A percentile compares a stretch with the other conserved stretches of the same genome.
phyloP scores from a whole-genome alignment of 2,329 filamentous ascomycete genomes.

The Aspergillus tamarii region DNA sequence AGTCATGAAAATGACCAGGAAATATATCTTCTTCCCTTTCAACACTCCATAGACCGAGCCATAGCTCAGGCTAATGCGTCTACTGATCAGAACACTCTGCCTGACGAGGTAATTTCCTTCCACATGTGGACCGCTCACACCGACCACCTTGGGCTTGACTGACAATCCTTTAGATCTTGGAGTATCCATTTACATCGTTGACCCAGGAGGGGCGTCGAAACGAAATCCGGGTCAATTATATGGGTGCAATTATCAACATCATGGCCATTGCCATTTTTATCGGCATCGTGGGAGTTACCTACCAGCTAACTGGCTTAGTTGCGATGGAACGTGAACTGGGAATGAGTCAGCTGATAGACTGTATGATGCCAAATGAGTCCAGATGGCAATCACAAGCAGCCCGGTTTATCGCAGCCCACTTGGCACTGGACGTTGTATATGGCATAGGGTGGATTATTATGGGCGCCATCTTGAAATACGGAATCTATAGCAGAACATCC shows the following conservation, averaged over 20 bases:
- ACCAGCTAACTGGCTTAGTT: constrained; percentile 84
- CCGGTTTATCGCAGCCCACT: constrained; percentile 76
- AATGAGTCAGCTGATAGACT: constrained; percentile 85
- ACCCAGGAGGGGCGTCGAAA: constrained; percentile 69
- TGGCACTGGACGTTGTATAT: constrained; percentile 80
- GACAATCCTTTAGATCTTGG: constrained; percentile 41
- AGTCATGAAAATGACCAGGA: constrained; percentile 72
- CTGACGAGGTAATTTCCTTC: constrained; percentile 33
- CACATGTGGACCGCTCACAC: not conserved
- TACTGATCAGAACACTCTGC: constrained; percentile 43
- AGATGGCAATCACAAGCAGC: constrained; percentile 78
- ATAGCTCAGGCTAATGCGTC: constrained; percentile 63
- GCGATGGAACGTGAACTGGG: constrained; percentile 83
- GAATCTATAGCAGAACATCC: constrained; percentile 68
- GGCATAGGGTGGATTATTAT: constrained; percentile 81
- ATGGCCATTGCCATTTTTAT: constrained; percentile 79
- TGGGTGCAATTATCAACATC: constrained; percentile 73
- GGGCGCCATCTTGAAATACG: constrained; percentile 63
- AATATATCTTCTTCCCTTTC: constrained; percentile 77
- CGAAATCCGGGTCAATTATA: constrained; percentile 70
- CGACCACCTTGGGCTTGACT: constrained; percentile 12
- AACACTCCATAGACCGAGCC: constrained; percentile 74
- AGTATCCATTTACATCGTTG: constrained; percentile 76
- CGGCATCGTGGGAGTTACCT: constrained; percentile 77
- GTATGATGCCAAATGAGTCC: constrained; percentile 80